These are phyloP conservation scores for Pezicula carpinea DNA, from an alignment of 2,329 filamentous ascomycete genomes.

Conservation along the genomic window DNA sequence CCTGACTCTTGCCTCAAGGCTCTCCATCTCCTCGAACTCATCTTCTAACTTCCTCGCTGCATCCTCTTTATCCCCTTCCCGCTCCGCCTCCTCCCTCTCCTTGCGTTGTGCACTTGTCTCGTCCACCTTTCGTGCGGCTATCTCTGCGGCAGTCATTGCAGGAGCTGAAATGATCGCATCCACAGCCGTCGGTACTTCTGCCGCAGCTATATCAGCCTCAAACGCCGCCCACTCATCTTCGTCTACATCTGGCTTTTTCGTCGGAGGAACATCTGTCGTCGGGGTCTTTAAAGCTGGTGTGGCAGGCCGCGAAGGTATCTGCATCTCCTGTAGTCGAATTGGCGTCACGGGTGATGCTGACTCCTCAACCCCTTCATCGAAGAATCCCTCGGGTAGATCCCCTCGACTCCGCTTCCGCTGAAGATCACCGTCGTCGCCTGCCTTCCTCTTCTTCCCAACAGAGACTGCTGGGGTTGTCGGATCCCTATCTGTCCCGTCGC, in stretches of 20 bases:
- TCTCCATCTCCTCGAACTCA: constrained; percentile 80
- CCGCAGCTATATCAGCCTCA: constrained; percentile 69
- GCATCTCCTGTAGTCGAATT: constrained; percentile 44
- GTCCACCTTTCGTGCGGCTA: constrained; percentile 48
- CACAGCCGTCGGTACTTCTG: constrained; percentile 28
- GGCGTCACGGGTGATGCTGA: constrained; percentile 28
- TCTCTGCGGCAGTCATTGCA: constrained; percentile 59
- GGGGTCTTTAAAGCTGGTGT: constrained; percentile 44
- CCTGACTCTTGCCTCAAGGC: constrained; percentile 66
- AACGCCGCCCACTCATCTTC: constrained; percentile 86
- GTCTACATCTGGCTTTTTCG: constrained; percentile 42
- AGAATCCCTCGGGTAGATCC: constrained; percentile 30
- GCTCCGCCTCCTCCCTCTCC: constrained; percentile 47
- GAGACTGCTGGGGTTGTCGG: background rate
- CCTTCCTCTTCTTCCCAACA: constrained; percentile 47
- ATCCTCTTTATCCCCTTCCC: constrained; percentile 70
- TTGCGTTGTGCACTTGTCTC: constrained; percentile 43
- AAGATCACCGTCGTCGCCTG: constrained; percentile 31
- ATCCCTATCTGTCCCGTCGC: constrained; percentile 6
- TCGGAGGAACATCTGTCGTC: constrained; percentile 33
- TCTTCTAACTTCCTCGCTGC: constrained; percentile 67
- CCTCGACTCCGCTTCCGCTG: constrained; percentile 39
- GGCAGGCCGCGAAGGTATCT: constrained; percentile 59
- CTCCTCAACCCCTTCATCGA: constrained; percentile 21
- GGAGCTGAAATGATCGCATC: constrained; percentile 65